Evolutionary conservation across 306 rosid genomes (phyloP).

Genomic region (Gynostemma pentaphyllum): DNA sequence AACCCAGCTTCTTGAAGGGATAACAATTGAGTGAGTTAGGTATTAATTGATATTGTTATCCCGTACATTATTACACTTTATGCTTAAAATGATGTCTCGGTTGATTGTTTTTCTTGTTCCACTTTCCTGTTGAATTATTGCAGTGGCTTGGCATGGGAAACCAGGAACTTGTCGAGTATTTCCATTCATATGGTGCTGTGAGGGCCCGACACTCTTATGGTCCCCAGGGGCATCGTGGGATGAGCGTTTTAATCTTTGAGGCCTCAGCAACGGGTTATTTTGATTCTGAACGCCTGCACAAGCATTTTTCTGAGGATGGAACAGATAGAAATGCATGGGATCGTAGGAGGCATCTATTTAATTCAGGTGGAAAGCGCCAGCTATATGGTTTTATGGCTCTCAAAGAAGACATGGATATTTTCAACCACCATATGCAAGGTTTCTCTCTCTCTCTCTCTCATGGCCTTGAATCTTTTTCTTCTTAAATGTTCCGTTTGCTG

Average conservation of each 20-base stretch:
- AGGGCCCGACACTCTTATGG: slow-evolving; percentile 79
- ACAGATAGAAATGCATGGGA: slow-evolving; percentile 60
- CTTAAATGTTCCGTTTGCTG: neutral
- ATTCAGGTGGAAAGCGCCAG: slow-evolving; percentile 60
- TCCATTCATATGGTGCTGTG: slow-evolving; percentile 38
- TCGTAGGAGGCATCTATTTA: slow-evolving; percentile 20
- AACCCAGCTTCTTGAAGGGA: neutral
- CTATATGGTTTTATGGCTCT: slow-evolving; percentile 66
- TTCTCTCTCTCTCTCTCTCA: slow-evolving; percentile 11
- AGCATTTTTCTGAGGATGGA: slow-evolving; percentile 57
- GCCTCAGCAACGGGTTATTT: slow-evolving; percentile 62
- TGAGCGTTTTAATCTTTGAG: slow-evolving; percentile 79
- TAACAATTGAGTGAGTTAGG: neutral
- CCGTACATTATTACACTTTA: neutral
- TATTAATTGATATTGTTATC: neutral
- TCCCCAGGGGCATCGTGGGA: slow-evolving; percentile 84
- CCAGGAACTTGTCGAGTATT: slow-evolving; percentile 67
- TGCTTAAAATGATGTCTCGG: neutral
- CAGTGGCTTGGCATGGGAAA: slow-evolving; percentile 77
- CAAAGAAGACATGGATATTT: slow-evolving; percentile 55
- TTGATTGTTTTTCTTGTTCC: slow-evolving; percentile 11
- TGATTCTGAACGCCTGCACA: slow-evolving; percentile 76
- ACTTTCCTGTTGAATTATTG: slow-evolving; percentile 8
- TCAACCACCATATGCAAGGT: slow-evolving; percentile 74
- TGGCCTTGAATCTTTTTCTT: neutral